These are phyloP conservation scores for Plectosphaerella plurivora DNA, from an alignment of 2,329 filamentous ascomycete species.

Conservation along the genomic window DNA sequence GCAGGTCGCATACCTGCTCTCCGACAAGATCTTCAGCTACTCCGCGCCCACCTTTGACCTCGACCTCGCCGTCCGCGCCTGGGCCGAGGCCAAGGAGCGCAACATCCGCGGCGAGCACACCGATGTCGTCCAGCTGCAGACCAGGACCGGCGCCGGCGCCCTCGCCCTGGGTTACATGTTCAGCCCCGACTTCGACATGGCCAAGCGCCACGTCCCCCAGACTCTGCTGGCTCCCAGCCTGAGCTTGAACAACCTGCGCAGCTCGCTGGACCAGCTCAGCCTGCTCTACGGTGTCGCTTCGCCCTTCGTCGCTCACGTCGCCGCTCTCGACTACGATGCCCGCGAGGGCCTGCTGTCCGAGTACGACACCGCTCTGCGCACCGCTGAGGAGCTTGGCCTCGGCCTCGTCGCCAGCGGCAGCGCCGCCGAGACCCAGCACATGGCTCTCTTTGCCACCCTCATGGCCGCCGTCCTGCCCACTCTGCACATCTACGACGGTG, in stretches of 20 bases:
- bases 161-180: conserved; percentile 96
- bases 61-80: conserved; percentile 75
- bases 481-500: conserved; percentile 83
- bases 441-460: conserved; percentile 82
- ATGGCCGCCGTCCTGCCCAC: conserved; percentile 76
- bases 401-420: conserved; percentile 82
- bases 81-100: conserved; percentile 63
- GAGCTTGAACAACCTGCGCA: conserved; percentile 73
- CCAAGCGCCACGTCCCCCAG: conserved; percentile 88
- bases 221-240: conserved; percentile 82
- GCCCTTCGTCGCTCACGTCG: conserved; percentile 88
- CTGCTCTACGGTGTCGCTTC: conserved; percentile 88
- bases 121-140: conserved; percentile 75
- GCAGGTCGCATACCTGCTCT: conserved; percentile 91
- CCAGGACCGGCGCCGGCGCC: conserved; percentile 80
- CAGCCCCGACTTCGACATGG: conserved; percentile 90
- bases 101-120: conserved; percentile 84
- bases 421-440: conserved; percentile 90
- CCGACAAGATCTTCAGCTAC: conserved; percentile 96
- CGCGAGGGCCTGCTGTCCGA: conserved; percentile 74
- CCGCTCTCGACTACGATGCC: conserved; percentile 79
- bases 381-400: conserved; percentile 86
- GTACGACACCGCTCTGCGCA: conserved; percentile 73
- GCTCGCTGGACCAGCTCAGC: conserved; percentile 85
- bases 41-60: conserved; percentile 92